phyloP scores from a whole-genome alignment of 495 filamentous ascomycete species.

The Tuber magnatum region DNA sequence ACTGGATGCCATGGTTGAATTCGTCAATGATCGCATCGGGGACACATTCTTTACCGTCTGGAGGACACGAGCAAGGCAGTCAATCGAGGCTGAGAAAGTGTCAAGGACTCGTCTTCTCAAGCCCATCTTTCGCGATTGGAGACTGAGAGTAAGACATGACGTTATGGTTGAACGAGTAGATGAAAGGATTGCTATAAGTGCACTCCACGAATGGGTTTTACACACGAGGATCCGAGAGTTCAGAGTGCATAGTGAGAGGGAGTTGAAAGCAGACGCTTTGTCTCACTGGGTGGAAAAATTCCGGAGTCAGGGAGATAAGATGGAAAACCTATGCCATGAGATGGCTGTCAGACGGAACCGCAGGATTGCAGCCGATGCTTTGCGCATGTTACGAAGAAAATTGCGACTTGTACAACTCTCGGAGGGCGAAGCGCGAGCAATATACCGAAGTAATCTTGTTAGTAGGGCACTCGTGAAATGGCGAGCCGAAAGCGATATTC shows the following conservation, averaged over 20 bases:
- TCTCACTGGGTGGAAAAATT: constrained; percentile 11
- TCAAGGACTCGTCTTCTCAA: constrained; percentile 11
- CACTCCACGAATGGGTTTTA: constrained; percentile 22
- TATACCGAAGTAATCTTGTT: constrained; percentile 4
- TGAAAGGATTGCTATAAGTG: constrained; percentile 5
- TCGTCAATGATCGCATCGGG: constrained; percentile 24
- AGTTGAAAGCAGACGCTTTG: constrained; percentile 5
- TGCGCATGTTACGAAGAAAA: constrained; percentile 3
- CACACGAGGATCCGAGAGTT: constrained; percentile 18
- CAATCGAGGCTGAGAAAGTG: constrained; percentile 20
- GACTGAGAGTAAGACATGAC: constrained; percentile 22
- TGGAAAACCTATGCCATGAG: constrained; percentile 8
- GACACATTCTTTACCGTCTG: constrained; percentile 23
- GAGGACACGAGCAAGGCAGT: constrained; percentile 30
- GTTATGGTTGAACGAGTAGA: constrained; percentile 21
- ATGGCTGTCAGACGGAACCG: constrained; percentile 15
- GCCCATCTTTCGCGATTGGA: constrained; percentile 24
- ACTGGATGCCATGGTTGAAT: constrained; percentile 11
- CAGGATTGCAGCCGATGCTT: constrained; percentile 3
- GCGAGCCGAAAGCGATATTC: constrained; percentile 17
- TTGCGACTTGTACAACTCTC: not conserved
- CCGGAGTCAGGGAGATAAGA: not conserved
- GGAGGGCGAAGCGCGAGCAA: not conserved
- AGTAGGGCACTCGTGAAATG: constrained; percentile 17
- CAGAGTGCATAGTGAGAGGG: not conserved